These are phyloP conservation scores for Pseudogymnoascus sp. DNA, from an alignment of 2,329 filamentous ascomycete genomes.

Conservation along the genomic window DNA sequence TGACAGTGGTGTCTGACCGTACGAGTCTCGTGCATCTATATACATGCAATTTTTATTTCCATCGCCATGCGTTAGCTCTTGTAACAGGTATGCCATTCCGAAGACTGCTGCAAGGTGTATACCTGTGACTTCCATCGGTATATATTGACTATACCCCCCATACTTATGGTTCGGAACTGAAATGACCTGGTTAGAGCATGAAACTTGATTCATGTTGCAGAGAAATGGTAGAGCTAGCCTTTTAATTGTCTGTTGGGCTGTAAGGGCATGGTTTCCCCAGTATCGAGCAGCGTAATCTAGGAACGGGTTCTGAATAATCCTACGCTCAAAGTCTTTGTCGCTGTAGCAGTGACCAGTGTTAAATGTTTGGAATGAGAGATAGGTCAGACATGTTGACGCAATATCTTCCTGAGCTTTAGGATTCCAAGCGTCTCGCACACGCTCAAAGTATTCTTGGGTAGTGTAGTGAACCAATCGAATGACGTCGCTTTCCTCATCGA, in stretches of 20 bases:
- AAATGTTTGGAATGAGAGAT: background rate
- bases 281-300: background rate
- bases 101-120: too few relatives aligned
- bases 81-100: too few relatives aligned
- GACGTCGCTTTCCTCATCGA: constrained; percentile 12
- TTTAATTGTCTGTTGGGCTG: background rate
- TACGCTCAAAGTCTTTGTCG: background rate
- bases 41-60: too few relatives aligned
- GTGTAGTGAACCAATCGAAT: constrained; percentile 27
- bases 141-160: too few relatives aligned
- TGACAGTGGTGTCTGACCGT: too few relatives aligned
- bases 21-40: too few relatives aligned
- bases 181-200: background rate
- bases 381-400: background rate
- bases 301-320: background rate
- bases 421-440: background rate
- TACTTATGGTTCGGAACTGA: too few relatives aligned
- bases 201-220: background rate
- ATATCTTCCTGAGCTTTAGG: background rate
- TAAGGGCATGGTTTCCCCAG: background rate
- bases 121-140: too few relatives aligned
- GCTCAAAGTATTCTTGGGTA: constrained; percentile 25
- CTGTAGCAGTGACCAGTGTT: background rate
- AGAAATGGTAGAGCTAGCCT: background rate
- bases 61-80: too few relatives aligned